These are phyloP conservation scores for Kalanchoe fedtschenkoi DNA, from an alignment of 164 flowering plant species.

Conservation along the genomic window DNA sequence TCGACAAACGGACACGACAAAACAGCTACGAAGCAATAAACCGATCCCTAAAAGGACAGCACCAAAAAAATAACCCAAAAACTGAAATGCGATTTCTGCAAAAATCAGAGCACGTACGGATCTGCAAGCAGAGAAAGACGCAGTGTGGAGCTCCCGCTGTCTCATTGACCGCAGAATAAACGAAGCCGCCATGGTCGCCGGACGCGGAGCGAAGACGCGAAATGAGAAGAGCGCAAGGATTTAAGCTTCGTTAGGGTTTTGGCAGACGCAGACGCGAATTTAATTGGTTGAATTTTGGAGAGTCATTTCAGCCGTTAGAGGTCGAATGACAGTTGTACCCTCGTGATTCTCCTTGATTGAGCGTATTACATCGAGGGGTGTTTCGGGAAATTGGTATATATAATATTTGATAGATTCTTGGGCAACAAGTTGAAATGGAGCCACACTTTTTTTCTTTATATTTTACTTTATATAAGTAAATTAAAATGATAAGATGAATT, in stretches of 20 bases:
- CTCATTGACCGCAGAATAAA: slow-evolving; percentile 13
- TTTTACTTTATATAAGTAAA: background rate
- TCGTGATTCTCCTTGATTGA: no score
- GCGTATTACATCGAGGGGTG: no score
- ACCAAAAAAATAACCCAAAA: background rate
- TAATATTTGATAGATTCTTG: background rate
- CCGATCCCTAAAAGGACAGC: background rate
- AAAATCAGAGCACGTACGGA: slow-evolving; percentile 11
- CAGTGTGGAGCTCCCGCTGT: slow-evolving; percentile 15
- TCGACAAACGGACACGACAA: background rate
- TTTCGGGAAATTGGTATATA: no score
- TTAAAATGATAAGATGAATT: background rate
- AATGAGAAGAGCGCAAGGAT: background rate
- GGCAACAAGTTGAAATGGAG: background rate
- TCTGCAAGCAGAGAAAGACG: slow-evolving; percentile 14
- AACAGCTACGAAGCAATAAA: background rate
- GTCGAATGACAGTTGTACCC: no score
- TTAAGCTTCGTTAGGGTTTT: slow-evolving; percentile 1
- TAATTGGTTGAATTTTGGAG: background rate
- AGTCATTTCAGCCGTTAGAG: no score
- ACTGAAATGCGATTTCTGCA: background rate
- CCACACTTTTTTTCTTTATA: background rate
- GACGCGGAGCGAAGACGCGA: background rate
- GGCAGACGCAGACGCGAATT: background rate
- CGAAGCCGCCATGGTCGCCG: slow-evolving; percentile 17